A percentile compares a stretch with the other conserved stretches of the same genome.
These are phyloP conservation scores for Pisolithus sp. DNA, from an alignment of 768 basidiomycete genomes.

Conservation along the genomic window DNA sequence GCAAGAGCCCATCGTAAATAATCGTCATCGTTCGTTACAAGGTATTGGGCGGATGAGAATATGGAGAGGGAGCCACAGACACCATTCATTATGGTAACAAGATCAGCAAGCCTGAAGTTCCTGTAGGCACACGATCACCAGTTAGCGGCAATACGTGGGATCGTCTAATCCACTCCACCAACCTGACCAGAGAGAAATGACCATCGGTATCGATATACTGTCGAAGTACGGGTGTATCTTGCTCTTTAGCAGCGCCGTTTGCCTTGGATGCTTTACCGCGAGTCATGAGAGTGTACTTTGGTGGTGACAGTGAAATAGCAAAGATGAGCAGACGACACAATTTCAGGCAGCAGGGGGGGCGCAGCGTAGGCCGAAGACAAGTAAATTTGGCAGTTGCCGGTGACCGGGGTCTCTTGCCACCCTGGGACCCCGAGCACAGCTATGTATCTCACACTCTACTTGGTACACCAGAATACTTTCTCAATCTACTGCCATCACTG, in stretches of 20 bases:
- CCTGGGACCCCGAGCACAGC: constrained; percentile 7
- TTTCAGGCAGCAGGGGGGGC: neutral
- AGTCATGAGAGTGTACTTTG: constrained; percentile 11
- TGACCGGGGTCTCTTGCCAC: constrained; percentile 11
- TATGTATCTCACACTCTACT: neutral
- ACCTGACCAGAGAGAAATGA: constrained; percentile 98
- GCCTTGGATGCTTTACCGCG: constrained; percentile 25
- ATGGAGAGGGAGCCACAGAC: constrained; percentile 96
- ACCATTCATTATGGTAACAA: constrained; percentile 98
- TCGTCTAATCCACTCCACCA: constrained; percentile 3
- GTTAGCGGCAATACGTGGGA: neutral
- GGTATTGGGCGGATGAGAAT: constrained; percentile 88
- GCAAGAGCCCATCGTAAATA: constrained; percentile 83
- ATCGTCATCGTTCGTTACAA: constrained; percentile 69
- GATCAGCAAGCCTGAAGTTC: constrained; percentile 95
- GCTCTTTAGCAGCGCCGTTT: constrained; percentile 12
- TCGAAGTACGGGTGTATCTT: constrained; percentile 39
- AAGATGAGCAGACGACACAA: constrained; percentile 26
- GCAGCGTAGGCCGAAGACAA: neutral
- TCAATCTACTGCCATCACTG: constrained; percentile 39
- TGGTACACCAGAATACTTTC: neutral
- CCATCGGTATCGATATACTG: constrained; percentile 87
- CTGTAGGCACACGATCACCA: constrained; percentile 35
- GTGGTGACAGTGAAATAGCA: neutral
- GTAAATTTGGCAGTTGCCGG: constrained; percentile 1